These are phyloP conservation scores for Vaccinium macrocarpon DNA, from an alignment of 148 eudicot genomes.

Conservation along the genomic window DNA sequence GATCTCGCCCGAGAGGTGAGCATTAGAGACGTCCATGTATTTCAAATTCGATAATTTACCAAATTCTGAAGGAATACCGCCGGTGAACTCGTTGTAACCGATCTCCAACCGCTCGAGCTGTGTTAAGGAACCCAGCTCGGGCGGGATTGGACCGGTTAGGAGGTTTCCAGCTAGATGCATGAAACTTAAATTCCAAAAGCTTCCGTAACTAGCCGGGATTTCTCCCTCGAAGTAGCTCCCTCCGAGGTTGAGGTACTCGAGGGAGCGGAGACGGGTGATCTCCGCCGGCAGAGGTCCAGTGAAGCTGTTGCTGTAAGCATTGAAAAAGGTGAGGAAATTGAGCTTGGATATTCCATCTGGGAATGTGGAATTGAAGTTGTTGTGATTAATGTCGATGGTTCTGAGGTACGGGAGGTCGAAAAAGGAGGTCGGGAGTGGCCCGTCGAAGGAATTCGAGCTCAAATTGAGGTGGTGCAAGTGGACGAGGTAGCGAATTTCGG, in stretches of 20 bases:
- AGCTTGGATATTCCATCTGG: constrained; percentile 67
- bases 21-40: constrained; percentile 63
- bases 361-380: constrained; percentile 60
- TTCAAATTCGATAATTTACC: constrained; percentile 45
- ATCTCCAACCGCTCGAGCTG: constrained; percentile 58
- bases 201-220: constrained; percentile 60
- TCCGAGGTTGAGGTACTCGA: constrained; percentile 72
- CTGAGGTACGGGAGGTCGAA: constrained; percentile 52
- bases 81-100: constrained; percentile 59
- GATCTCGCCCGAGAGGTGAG: constrained; percentile 58
- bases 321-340: constrained; percentile 35
- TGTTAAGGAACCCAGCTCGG: constrained; percentile 38
- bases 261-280: constrained; percentile 30
- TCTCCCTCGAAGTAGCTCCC: constrained; percentile 81
- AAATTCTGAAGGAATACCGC: constrained; percentile 48
- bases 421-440: constrained; percentile 43
- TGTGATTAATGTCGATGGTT: constrained; percentile 69
- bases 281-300: constrained; percentile 64
- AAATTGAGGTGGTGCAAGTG: constrained; percentile 56
- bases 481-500: constrained; percentile 37
- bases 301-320: constrained; percentile 83
- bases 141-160: constrained; percentile 59
- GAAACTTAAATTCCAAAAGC: constrained; percentile 42
- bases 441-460: constrained; percentile 54
- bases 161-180: constrained; percentile 63